Evolutionary conservation across 2,329 filamentous ascomycete genomes (phyloP), one percentile per base, ranked within the genome.

Genomic region (Gremmenia infestans): DNA sequence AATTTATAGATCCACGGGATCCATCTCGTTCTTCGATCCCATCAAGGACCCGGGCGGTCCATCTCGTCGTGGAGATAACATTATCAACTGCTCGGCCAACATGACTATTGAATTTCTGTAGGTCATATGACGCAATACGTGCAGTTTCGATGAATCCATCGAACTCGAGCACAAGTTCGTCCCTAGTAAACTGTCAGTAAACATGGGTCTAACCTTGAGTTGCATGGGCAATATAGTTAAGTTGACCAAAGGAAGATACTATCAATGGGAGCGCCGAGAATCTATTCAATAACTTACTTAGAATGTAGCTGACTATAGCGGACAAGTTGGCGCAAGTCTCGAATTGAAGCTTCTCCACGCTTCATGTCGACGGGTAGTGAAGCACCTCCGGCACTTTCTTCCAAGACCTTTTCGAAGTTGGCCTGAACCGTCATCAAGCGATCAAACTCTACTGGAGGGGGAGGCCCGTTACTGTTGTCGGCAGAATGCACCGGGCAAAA

Each of bases 351-450:
- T 70, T 93, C 88, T 2, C 86, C 85, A 9, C 83, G 81, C 73
- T 91, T 92, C 84, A 94, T 91, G 63, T 90, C 87, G 63, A 88
- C 76, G 0, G 89, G 89, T 3, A 94, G 73, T 1, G 82, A 83
- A 1, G 85, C 81, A 1, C 85, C 82, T 22, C 84, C 79, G 1
- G 83, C 80, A 15, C 82, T 83, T 56, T 83, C 81, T 62, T 89
- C 82, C 4, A 94, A 73, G 0, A 94, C 83, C 55, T 87, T 81
- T 70, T 91, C 88, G 54, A 95, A 91, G 28, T 85, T 80, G n/a
- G 81, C 76, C 70, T 95, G 89, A 1, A 88, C 81, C 17, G 78
- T 78, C 76, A 94, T 87, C 22, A 95, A 78, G 48, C 86, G 81
- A 60, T 90, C 85, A 62, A 93, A 93, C 65, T 91, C 85, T 12